These are phyloP conservation scores for Nigrospora sphaerica DNA, from an alignment of 2,329 filamentous ascomycete genomes.

Conservation along the genomic window DNA sequence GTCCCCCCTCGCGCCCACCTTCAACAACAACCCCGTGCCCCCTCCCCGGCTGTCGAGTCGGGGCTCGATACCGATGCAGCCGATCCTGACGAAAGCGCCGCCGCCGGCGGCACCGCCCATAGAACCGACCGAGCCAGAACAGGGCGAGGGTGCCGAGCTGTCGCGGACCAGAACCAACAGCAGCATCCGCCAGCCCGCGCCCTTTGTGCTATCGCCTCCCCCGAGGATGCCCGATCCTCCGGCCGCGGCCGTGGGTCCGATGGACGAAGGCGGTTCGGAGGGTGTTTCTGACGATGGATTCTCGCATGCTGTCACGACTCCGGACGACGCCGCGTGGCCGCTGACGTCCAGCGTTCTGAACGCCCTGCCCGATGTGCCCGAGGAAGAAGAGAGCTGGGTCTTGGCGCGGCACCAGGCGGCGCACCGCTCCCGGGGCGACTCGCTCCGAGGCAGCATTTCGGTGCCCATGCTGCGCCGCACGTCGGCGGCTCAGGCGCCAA, in stretches of 20 bases:
- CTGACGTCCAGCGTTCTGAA: conserved; percentile 29
- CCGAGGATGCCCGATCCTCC: conserved; percentile 17
- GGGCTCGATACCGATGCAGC: conserved; percentile 26
- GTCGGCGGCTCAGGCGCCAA: conserved; percentile 23
- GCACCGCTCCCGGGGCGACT: conserved; percentile 37
- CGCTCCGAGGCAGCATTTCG: conserved; percentile 47
- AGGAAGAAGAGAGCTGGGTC: conserved; percentile 50
- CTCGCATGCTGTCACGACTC: conserved; percentile 33
- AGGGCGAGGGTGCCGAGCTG: background rate
- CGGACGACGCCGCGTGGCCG: conserved; percentile 37
- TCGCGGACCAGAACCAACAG: conserved; percentile 1
- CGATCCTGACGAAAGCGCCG: too few species aligned
- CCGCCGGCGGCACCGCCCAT: too few species aligned
- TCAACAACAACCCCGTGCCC: conserved; percentile 37
- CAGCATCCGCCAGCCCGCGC: conserved; percentile 3
- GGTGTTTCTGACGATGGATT: background rate
- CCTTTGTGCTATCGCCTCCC: conserved; percentile 7
- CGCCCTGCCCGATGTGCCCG: conserved; percentile 51
- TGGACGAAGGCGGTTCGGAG: background rate
- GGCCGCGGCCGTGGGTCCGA: conserved; percentile 10
- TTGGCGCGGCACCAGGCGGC: conserved; percentile 32
- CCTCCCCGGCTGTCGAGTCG: conserved; percentile 48
- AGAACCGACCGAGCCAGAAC: background rate
- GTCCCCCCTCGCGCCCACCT: conserved; percentile 31
- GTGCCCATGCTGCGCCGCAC: conserved; percentile 46